phyloP scores from a whole-genome alignment of 2,329 filamentous ascomycete species.

The Graphium sp. region DNA sequence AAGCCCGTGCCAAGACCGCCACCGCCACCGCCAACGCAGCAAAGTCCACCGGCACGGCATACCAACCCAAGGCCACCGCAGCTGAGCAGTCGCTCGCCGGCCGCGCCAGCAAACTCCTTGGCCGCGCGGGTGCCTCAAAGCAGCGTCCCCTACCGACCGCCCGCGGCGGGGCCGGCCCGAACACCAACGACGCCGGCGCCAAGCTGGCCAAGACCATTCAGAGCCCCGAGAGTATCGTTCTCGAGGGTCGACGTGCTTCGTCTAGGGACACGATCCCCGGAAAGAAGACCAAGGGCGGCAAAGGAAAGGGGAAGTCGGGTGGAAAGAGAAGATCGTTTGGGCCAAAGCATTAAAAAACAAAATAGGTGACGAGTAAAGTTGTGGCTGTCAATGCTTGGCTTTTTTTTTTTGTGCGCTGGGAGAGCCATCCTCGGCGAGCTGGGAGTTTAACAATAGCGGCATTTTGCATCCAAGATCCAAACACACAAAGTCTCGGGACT shows the following conservation, averaged over 20 bases:
- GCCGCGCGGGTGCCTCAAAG: slow-evolving; percentile 44
- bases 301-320: slow-evolving; percentile 18
- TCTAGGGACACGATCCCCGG: slow-evolving; percentile 43
- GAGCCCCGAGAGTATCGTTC: slow-evolving; percentile 56
- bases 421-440: too few species aligned
- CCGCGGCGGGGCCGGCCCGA: slow-evolving; percentile 7
- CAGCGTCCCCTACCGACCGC: slow-evolving; percentile 16
- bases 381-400: too few species aligned
- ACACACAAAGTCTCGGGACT: too few species aligned
- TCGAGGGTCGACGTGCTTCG: slow-evolving; percentile 64
- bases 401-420: too few species aligned
- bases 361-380: too few species aligned
- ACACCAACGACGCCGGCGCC: slow-evolving; percentile 7
- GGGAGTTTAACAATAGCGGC: too few species aligned
- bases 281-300: slow-evolving; percentile 29
- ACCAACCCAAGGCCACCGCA: slow-evolving; percentile 53
- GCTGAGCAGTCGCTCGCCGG: slow-evolving; percentile 56
- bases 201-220: slow-evolving; percentile 19
- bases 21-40: slow-evolving; percentile 9
- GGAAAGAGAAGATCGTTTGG: too few species aligned
- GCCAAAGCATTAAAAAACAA: too few species aligned
- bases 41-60: slow-evolving; percentile 27
- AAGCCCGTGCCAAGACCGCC: slow-evolving; percentile 21
- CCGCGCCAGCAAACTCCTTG: slow-evolving; percentile 59
- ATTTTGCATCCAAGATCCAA: too few species aligned